These are phyloP conservation scores for Globisporangium apiculatum DNA, from an alignment of 352 stramenopile species.

Conservation along the genomic window DNA sequence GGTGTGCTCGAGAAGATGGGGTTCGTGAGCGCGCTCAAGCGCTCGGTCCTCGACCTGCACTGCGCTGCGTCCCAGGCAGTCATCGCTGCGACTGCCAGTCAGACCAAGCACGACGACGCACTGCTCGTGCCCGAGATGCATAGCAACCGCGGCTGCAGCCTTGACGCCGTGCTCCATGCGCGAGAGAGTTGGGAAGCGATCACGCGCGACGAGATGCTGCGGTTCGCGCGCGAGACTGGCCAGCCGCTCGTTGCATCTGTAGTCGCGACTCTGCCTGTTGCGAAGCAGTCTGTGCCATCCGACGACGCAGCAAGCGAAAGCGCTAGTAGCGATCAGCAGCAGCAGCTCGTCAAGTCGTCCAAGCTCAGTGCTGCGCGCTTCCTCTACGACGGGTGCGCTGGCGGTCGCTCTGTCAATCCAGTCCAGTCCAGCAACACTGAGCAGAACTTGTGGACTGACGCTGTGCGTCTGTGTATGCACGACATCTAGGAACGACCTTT, in stretches of 20 bases:
- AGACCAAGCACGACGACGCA: slow-evolving; percentile 20
- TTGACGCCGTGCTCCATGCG: slow-evolving; percentile 39
- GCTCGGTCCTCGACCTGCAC: slow-evolving; percentile 52
- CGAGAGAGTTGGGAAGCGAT: slow-evolving; percentile 51
- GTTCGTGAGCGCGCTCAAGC: slow-evolving; percentile 42
- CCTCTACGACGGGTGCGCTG: slow-evolving; percentile 54
- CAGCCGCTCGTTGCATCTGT: slow-evolving; percentile 25
- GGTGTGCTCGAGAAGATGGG: slow-evolving; percentile 52
- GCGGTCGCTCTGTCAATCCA: no score
- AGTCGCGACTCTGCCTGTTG: background rate
- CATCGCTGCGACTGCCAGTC: slow-evolving; percentile 11
- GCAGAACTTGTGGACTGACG: no score
- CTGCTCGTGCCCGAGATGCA: slow-evolving; percentile 17
- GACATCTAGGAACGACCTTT: slow-evolving; percentile 38
- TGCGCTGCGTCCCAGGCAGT: slow-evolving; percentile 24
- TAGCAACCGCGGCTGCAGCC: slow-evolving; percentile 17
- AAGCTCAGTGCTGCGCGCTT: slow-evolving; percentile 27
- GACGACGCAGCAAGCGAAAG: background rate
- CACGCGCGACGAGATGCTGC: slow-evolving; percentile 61
- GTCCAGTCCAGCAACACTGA: no score
- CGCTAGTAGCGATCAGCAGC: background rate
- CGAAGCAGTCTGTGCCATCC: background rate
- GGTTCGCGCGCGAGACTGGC: slow-evolving; percentile 36
- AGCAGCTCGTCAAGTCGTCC: background rate
- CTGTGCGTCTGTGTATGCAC: background rate